Evolutionary conservation across 1,284 basidiomycete genomes (phyloP).

Genomic region (Trichosporon faecale): DNA sequence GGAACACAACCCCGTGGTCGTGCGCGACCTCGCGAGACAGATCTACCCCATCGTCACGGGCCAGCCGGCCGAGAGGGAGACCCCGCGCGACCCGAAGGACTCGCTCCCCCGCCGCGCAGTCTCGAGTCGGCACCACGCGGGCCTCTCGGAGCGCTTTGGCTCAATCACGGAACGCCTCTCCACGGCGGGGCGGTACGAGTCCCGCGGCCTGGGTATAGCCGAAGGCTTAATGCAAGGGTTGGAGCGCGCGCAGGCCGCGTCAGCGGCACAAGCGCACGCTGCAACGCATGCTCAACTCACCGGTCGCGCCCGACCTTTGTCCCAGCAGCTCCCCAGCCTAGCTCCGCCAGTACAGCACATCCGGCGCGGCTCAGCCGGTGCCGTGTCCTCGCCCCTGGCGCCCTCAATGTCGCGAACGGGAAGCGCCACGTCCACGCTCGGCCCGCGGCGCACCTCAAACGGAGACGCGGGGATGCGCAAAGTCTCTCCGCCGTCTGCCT

Average conservation of each 20-base stretch:
- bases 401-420: background rate
- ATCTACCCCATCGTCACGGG: conserved; percentile 33
- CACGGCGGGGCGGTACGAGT: background rate
- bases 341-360: background rate
- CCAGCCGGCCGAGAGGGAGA: background rate
- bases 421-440: background rate
- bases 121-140: background rate
- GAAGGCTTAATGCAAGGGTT: background rate
- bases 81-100: background rate
- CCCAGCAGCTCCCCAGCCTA: background rate
- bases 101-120: background rate
- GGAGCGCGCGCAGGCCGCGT: background rate
- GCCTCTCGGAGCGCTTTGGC: conserved; percentile 2
- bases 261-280: conserved; percentile 16
- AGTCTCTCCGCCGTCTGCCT: conserved; percentile 14
- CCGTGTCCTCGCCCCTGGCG: background rate
- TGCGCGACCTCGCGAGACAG: conserved; percentile 62
- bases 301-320: background rate
- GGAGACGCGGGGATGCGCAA: background rate
- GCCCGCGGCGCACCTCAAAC: background rate
- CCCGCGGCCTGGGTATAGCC: background rate
- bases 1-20: conserved; percentile 81
- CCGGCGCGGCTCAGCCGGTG: background rate
- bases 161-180: background rate
- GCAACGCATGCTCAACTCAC: conserved; percentile 6